Base-by-base conservation (phyloP, 23 red algal genomes). In the Cyanidium caldarium region DNA sequence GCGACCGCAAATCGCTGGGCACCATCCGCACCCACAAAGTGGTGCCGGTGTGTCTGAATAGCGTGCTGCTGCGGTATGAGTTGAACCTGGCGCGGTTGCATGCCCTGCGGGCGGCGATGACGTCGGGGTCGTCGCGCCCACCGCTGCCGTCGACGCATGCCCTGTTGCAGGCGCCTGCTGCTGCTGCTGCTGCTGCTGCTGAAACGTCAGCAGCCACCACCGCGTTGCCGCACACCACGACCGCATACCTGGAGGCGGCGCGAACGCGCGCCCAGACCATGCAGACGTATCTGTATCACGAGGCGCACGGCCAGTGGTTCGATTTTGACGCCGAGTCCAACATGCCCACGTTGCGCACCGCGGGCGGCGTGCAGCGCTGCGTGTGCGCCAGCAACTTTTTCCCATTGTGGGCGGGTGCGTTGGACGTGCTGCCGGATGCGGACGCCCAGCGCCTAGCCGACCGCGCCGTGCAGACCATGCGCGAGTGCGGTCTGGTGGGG, bases 11-110 rank as follows among this genome's bases (percentile, higher is more conserved):
- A 34, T 34, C 30, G 42, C 7, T 68, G 76, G 34, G 38, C 72
- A 28, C 43, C 56, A 88, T 76, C 1, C 66, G 72, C 51, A 80
- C 77, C 23, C 42, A 61, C 34, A 40, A 77, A 33, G 46, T 94
- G 61, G 72, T 94, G 14, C 89, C 89, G 1, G 76, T 79, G 34
- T 94, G 89, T 45, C 34, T 94, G 3, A 94, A 94, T 51, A 67
- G 68, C 34, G 71, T 94, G 57, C 43, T 94, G 39, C 58, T 86
- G 10, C 34, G 61, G 39, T 44, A 46, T 39, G 89, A 94, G 65
- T 40, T 31, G 31, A 23, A 36, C 20, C 65, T 83, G 41, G 77
- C 75, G 16, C 31, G 7, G 30, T 71, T 89, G 25, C 75, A 89
- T 65, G 13, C 33, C 15, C 5, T 57, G 17, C 68, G 67, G 57